Conservation (phyloP, 768 basidiomycete genomes). For the Asterophora lycoperdoides region DNA sequence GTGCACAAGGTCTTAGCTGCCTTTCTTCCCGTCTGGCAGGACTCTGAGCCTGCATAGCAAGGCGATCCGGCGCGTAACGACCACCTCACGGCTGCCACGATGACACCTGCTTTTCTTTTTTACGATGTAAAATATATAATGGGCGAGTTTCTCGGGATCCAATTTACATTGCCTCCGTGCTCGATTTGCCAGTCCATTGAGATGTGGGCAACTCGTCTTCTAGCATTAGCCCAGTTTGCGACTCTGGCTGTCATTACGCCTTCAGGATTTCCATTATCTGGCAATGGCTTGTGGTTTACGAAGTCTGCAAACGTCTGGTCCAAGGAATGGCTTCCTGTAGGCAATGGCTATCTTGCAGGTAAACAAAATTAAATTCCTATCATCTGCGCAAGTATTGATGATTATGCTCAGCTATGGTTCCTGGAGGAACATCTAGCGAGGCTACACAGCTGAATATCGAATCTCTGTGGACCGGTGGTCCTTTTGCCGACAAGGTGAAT, state of each 20-base stretch:
- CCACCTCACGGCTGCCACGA: constrained; percentile 13
- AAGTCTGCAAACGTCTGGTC: constrained; percentile 51
- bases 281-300: constrained; percentile 75
- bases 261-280: constrained; percentile 57
- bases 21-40: constrained; percentile 6
- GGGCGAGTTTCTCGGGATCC: constrained; percentile 12
- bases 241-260: constrained; percentile 24
- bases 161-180: constrained; percentile 8
- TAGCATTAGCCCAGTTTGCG: background rate
- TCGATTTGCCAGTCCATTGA: constrained; percentile 11
- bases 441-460: constrained; percentile 69
- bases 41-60: background rate
- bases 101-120: constrained; percentile 14
- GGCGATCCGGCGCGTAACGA: background rate
- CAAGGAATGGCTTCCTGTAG: constrained; percentile 61
- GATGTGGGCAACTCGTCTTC: constrained; percentile 18
- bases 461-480: constrained; percentile 72
- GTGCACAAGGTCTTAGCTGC: constrained; percentile 12
- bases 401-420: constrained; percentile 49
- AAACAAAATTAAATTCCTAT: constrained; percentile 11
- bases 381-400: background rate
- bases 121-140: constrained; percentile 12
- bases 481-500: constrained; percentile 59
- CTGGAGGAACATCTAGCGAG: constrained; percentile 30
- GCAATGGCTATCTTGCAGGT: constrained; percentile 72